Conservation (phyloP, 78 protist genomes). For the Paratrimastix pyriformis region DNA sequence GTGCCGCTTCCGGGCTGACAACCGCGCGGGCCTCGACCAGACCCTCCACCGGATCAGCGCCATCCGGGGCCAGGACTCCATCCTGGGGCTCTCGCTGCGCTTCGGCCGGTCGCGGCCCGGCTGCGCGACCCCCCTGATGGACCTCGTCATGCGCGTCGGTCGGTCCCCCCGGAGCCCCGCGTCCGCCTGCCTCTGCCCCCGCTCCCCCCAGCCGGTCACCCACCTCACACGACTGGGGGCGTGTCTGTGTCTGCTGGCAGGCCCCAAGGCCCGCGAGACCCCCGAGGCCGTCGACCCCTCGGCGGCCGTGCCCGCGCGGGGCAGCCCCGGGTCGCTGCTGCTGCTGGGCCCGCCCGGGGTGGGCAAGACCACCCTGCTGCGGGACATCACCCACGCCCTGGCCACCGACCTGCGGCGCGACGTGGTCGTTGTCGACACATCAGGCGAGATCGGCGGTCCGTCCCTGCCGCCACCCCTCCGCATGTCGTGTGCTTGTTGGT, state of each 20-base stretch:
- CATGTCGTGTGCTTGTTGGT: no score
- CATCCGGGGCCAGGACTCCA: background rate
- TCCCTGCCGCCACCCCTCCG: no score
- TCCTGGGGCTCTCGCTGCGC: background rate
- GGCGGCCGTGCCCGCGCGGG: no score
- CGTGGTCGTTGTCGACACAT: slow-evolving; percentile 14
- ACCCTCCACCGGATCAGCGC: background rate
- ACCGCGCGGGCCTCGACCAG: background rate
- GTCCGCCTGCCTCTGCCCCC: no score
- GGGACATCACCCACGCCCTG: background rate
- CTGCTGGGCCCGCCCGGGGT: slow-evolving; percentile 9
- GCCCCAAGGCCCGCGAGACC: no score
- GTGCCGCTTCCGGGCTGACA: background rate
- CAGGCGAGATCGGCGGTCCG: slow-evolving; percentile 18
- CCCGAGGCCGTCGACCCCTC: no score
- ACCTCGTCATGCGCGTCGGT: background rate
- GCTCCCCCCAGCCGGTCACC: no score
- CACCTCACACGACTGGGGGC: no score
- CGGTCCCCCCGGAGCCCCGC: no score
- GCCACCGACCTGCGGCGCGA: background rate
- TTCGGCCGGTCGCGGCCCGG: background rate
- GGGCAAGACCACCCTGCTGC: slow-evolving; percentile 2
- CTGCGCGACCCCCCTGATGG: background rate
- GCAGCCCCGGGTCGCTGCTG: no score
- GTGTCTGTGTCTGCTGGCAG: no score